Percentiles rank a stretch among this genome's conserved stretches.
phyloP scores from a whole-genome alignment of 2,329 filamentous ascomycete genomes.

The Arthroderma sp. region DNA sequence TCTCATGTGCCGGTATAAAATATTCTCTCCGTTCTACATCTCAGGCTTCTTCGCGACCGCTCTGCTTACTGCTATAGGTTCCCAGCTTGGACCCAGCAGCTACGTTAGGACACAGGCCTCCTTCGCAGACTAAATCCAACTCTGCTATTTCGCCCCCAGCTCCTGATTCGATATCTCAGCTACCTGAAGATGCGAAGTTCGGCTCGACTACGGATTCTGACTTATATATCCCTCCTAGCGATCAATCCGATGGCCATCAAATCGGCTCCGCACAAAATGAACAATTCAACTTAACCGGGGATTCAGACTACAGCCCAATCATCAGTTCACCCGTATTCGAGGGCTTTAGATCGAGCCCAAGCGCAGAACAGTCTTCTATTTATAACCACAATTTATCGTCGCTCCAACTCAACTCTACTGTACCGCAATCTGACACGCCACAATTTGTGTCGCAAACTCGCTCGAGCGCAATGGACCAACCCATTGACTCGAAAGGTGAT shows the following conservation, averaged over 20 bases:
- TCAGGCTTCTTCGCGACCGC: too few species aligned
- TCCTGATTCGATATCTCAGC: slow-evolving; percentile 22
- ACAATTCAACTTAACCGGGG: slow-evolving; percentile 35
- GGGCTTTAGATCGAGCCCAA: background rate
- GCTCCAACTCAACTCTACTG: background rate
- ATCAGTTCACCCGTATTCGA: background rate
- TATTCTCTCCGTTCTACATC: slow-evolving; percentile 11
- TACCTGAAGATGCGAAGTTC: slow-evolving; percentile 39
- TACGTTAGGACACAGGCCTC: slow-evolving; percentile 12
- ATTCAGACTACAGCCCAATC: slow-evolving; percentile 21
- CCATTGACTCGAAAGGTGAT: too few species aligned
- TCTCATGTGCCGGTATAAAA: slow-evolving; percentile 26
- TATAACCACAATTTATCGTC: background rate
- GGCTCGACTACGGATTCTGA: slow-evolving; percentile 33
- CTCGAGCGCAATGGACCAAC: too few species aligned
- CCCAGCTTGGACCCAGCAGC: too few species aligned
- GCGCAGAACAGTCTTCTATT: too few species aligned
- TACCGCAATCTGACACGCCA: background rate
- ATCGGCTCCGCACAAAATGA: slow-evolving; percentile 21
- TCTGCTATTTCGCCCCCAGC: too few species aligned
- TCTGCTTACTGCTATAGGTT: too few species aligned
- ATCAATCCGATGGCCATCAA: too few species aligned
- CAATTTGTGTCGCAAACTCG: too few species aligned
- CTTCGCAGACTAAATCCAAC: slow-evolving; percentile 25
- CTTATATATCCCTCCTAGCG: slow-evolving; percentile 6